Evolutionary conservation across 2,329 filamentous ascomycete genomes (phyloP).

Genomic region (Ascochyta pisi): DNA sequence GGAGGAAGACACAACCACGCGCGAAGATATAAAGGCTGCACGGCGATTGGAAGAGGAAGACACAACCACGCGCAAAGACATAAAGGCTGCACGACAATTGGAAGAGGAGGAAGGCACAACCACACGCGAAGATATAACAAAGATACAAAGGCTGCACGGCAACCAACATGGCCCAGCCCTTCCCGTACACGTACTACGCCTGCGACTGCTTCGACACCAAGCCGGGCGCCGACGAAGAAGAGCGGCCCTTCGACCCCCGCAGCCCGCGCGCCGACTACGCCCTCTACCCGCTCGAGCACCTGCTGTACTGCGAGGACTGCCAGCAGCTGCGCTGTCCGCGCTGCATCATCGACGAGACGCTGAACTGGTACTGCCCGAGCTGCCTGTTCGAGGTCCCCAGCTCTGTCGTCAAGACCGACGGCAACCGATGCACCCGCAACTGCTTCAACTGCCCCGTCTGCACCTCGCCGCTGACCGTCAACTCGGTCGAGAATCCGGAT

Average conservation of each 20-base stretch:
- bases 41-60: background rate
- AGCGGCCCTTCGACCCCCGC: constrained; percentile 84
- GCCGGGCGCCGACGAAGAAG: constrained; percentile 68
- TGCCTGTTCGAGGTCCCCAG: constrained; percentile 96
- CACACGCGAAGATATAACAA: too few species aligned
- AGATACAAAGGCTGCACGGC: too few species aligned
- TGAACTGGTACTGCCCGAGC: constrained; percentile 93
- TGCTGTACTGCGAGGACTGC: constrained; percentile 97
- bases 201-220: constrained; percentile 66
- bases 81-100: too few species aligned
- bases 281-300: constrained; percentile 88
- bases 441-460: constrained; percentile 96
- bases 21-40: too few species aligned
- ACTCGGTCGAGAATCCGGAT: constrained; percentile 65
- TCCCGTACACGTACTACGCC: constrained; percentile 70
- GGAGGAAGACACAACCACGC: too few species aligned
- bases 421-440: constrained; percentile 91
- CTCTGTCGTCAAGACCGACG: constrained; percentile 89
- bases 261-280: constrained; percentile 87
- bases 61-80: background rate
- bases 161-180: constrained; percentile 60
- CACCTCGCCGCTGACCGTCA: constrained; percentile 78
- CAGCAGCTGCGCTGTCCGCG: constrained; percentile 93
- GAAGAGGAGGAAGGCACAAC: too few species aligned
- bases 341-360: constrained; percentile 91